Base-by-base conservation (phyloP, 1,284 basidiomycete genomes). In the Ceratobasidium papillatum region DNA sequence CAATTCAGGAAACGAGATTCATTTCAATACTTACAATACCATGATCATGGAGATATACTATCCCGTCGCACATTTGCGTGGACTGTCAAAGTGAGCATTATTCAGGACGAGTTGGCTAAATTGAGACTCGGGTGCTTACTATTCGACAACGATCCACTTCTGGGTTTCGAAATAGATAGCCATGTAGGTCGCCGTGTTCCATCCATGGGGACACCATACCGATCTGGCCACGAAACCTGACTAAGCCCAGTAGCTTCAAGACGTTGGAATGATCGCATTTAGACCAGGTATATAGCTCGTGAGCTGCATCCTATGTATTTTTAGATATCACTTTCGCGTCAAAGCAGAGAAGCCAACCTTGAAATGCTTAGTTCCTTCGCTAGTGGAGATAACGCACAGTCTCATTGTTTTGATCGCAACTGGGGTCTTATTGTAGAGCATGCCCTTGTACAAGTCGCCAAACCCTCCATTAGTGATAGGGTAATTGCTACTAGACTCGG, bases 141-240 rank as follows among this genome's bases (percentile, higher is more conserved):
- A 54, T 47, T 12, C 36, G 14, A n/a, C 34, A 52, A 19, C 64
- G 64, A 11, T 66, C 49, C n/a, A 2, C 32, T 36, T 2, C 38
- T 34, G 12, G 47, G 64, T 52, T 14, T 12, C n/a, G 30, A 66
- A 17, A 41, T 66, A 66, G 4, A 14, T 19, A 2, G n/a, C 30
- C 0, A 58, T n/a, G n/a, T 19, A 52, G 52, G 27, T 58, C 58
- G 8, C 66, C 66, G 38, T 58, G 41, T 2, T 58, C 38, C 66
- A 69, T 69, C 66, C 66, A 69, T 8, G n/a, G 36, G 3, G 66
- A 54, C 7, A 69, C 51, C 66, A 69, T 69, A 8, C 66, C 66
- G 22, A 69, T 34, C 7, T 22, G 52, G 8, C 27, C 22, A 9
- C 51, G 66, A 43, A 69, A 69, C n/a, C 58, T 12, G 0, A 22